These are phyloP conservation scores for Amanita subjunquillea DNA, from an alignment of 768 basidiomycete species.

Conservation along the genomic window DNA sequence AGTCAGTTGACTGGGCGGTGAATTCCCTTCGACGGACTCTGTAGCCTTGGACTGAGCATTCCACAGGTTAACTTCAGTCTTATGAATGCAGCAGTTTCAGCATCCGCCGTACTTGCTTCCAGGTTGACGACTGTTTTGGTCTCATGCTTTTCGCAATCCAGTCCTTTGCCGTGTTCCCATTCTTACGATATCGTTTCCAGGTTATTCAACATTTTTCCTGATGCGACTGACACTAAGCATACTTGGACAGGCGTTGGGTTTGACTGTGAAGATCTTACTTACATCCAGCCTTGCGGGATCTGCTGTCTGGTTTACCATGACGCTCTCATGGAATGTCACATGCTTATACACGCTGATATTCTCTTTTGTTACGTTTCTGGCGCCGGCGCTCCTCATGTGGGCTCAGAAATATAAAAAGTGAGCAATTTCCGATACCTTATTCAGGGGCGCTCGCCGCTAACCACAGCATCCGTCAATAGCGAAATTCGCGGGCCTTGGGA, in stretches of 20 bases:
- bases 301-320: constrained; percentile 40
- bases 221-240: constrained; percentile 7
- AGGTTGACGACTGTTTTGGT: constrained; percentile 77
- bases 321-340: constrained; percentile 45
- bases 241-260: constrained; percentile 34
- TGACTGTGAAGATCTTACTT: constrained; percentile 33
- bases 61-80: constrained; percentile 63
- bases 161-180: constrained; percentile 75
- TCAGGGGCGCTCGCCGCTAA: constrained; percentile 5
- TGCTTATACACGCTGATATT: constrained; percentile 41
- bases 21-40: constrained; percentile 10
- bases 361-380: constrained; percentile 54
- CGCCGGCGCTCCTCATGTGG: constrained; percentile 71
- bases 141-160: constrained; percentile 79
- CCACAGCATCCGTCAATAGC: constrained; percentile 27
- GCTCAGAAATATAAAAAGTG: constrained; percentile 85
- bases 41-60: neutral
- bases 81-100: constrained; percentile 88
- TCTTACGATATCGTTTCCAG: constrained; percentile 66
- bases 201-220: constrained; percentile 20
- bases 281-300: constrained; percentile 42
- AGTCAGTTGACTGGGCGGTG: constrained; percentile 52
- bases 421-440: constrained; percentile 15
- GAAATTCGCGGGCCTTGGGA: constrained; percentile 91
- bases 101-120: constrained; percentile 88